phyloP scores from a whole-genome alignment of 2,329 filamentous ascomycete genomes.

The Stenocarpella maydis region DNA sequence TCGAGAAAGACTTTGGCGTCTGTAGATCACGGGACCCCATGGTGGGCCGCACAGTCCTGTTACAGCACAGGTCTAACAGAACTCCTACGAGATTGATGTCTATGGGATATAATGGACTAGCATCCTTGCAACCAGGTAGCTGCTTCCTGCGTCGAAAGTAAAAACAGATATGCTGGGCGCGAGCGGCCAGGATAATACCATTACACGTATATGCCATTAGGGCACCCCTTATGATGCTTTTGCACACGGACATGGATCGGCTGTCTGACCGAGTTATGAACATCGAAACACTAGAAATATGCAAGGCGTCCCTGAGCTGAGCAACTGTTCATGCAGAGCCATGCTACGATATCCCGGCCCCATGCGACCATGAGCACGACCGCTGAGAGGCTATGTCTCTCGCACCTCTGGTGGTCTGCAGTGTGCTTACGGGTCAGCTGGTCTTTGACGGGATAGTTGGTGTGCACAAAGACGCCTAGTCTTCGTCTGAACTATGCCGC shows the following conservation, averaged over 20 bases:
- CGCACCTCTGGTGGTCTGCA: neutral
- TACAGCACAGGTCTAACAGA: neutral
- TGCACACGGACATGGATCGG: neutral
- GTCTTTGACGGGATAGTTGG: neutral
- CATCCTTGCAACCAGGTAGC: slow-evolving; percentile 10
- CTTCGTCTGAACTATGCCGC: slow-evolving; percentile 20
- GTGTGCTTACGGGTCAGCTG: neutral
- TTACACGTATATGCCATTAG: neutral
- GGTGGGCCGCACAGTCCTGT: too few species aligned
- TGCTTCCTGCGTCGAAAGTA: slow-evolving; percentile 19
- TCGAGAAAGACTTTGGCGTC: too few species aligned
- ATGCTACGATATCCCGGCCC: slow-evolving; percentile 13
- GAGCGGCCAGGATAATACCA: neutral
- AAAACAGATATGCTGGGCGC: neutral
- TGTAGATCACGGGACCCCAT: too few species aligned
- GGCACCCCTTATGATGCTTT: neutral
- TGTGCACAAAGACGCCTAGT: neutral
- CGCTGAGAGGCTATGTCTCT: neutral
- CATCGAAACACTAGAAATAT: neutral
- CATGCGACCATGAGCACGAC: slow-evolving; percentile 5
- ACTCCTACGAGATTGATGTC: neutral
- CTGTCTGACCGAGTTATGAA: neutral
- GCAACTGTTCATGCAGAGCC: neutral
- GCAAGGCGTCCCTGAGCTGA: neutral
- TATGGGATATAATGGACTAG: neutral